Evolutionary conservation across 148 eudicot species (phyloP).

Genomic region (Spergularia marina): DNA sequence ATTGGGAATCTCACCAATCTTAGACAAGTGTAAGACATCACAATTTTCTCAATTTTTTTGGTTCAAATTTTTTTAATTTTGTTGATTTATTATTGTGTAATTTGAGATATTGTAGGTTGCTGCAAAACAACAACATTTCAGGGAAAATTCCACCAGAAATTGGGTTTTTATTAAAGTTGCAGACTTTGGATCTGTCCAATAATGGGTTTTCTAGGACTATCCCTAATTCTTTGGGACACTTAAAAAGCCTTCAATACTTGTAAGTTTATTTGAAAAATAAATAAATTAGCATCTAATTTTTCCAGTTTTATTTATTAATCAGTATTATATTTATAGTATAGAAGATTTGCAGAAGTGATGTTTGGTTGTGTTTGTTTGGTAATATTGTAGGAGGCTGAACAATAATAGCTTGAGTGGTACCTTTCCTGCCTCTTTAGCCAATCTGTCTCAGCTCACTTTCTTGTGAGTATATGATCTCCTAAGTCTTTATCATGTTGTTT

Average conservation of each 20-base stretch:
- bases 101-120: conserved; percentile 38
- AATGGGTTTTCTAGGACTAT: conserved; percentile 64
- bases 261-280: conserved; percentile 22
- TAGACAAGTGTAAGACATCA: conserved; percentile 66
- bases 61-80: not conserved
- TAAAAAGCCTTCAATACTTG: conserved; percentile 66
- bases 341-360: conserved; percentile 7
- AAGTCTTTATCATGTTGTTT: conserved; percentile 5
- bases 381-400: conserved; percentile 67
- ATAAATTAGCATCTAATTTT: not conserved
- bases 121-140: conserved; percentile 88
- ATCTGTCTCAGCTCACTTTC: conserved; percentile 78
- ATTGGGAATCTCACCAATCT: conserved; percentile 84
- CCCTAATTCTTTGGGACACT: conserved; percentile 58
- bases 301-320: not conserved
- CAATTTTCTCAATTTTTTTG: not conserved
- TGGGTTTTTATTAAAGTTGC: conserved; percentile 61
- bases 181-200: conserved; percentile 84
- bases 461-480: conserved; percentile 58
- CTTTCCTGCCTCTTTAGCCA: conserved; percentile 68
- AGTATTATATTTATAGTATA: not conserved
- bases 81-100: not conserved
- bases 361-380: conserved; percentile 17
- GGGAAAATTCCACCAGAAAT: conserved; percentile 77
- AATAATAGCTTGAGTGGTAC: conserved; percentile 80